These are phyloP conservation scores for Cucurbita argyrosperma DNA, from an alignment of 306 rosid species.

Conservation along the genomic window DNA sequence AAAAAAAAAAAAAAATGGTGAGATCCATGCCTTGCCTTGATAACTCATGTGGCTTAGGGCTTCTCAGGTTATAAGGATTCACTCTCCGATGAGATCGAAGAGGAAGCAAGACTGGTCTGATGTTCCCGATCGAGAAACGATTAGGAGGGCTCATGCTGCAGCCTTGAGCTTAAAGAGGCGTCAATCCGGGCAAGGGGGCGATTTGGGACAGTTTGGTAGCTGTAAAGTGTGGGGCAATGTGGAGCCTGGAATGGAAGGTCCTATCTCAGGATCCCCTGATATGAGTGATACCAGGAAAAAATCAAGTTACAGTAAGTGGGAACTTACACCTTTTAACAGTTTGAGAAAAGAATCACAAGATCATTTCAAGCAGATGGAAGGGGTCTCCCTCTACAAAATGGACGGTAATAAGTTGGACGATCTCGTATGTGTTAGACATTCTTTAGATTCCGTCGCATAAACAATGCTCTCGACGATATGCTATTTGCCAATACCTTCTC, in stretches of 20 bases:
- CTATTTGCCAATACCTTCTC: background rate
- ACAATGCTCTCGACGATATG: background rate
- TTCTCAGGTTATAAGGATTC: conserved; percentile 81
- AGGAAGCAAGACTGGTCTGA: conserved; percentile 88
- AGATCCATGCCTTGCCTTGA: background rate
- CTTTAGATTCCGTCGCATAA: conserved; percentile 10
- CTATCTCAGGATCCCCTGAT: conserved; percentile 74
- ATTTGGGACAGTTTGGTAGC: conserved; percentile 74
- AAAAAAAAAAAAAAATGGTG: background rate
- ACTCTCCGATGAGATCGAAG: conserved; percentile 90
- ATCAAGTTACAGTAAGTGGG: conserved; percentile 84
- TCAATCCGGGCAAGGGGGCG: conserved; percentile 18
- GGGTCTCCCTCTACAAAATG: conserved; percentile 82
- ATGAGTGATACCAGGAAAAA: conserved; percentile 65
- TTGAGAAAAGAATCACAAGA: conserved; percentile 67
- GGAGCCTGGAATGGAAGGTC: conserved; percentile 47
- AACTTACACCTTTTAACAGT: conserved; percentile 60
- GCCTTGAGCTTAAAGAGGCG: conserved; percentile 51
- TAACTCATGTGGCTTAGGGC: conserved; percentile 1
- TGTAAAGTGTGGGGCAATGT: conserved; percentile 84
- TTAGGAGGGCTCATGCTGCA: conserved; percentile 68
- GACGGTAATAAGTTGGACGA: conserved; percentile 94
- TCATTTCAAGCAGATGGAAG: conserved; percentile 66
- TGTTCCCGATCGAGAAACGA: conserved; percentile 60
- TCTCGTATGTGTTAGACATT: conserved; percentile 81